Base-by-base conservation (phyloP, 352 stramenopile species). In the Elongisporangium undulatum region DNA sequence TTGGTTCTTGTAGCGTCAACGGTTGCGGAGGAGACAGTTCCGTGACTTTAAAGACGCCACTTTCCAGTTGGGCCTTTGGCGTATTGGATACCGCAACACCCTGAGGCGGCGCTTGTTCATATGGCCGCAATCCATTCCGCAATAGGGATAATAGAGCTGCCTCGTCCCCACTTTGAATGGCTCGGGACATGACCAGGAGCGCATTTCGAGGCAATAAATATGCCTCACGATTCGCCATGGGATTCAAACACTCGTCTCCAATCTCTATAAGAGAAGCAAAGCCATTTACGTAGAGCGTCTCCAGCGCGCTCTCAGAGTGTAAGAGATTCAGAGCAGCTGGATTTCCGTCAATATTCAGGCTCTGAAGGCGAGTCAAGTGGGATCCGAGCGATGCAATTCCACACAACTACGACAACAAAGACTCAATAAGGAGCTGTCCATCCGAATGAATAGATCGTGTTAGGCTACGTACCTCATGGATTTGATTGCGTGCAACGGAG, bases 401-500 rank as follows among this genome's bases (percentile, higher is more conserved):
- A 29, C 74, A 82, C 6, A 89, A 23, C 80, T 90, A 38, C 6
- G 6, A 38, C 26, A 38, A 38, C 9, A 9, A 38, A 38, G 3
- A 48, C 19, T 52, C 21, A 52, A 8, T 2, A 13, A 16, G 8
- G 6, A n/a, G 13, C 49, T 41, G n/a, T n/a, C n/a, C 9, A 24
- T 22, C 9, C 0, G 22, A 49, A 13, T 7, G 12, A 17, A 26
- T 26, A 20, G 1, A 53, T 54, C n/a, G 49, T 45, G 10, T 50
- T 2, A 21, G 15, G 49, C 8, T 8, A 45, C 54, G 15, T 60
- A 88, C 78, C 61, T 87, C 70, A 49, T 86, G 67, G 26, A 90
- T 85, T 59, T 84, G 68, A 61, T 90, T 90, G 53, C 79, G 79
- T 4, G 69, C 67, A 20, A 89, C 71, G 7, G 75, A 73, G 4